Percentiles rank a stretch among this genome's conserved stretches.
phyloP scores from a whole-genome alignment of 768 basidiomycete species.

The Macrolepiota albuminosa region DNA sequence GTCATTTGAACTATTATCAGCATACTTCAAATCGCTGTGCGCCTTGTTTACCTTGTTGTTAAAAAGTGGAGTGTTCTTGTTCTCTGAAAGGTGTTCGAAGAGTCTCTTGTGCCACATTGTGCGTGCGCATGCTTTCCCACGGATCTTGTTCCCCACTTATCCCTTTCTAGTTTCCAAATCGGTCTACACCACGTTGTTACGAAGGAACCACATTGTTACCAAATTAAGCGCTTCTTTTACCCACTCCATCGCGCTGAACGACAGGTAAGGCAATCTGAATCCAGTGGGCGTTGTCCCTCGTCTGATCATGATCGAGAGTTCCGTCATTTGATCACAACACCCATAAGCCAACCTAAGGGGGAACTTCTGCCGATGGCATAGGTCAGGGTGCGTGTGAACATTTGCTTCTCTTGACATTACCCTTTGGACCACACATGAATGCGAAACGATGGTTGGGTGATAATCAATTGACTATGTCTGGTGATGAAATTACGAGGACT shows the following conservation, averaged over 20 bases:
- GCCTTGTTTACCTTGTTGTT: slow-evolving; percentile 10
- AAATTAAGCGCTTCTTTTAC: slow-evolving; percentile 2
- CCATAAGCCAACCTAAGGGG: not conserved
- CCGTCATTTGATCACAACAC: slow-evolving; percentile 10
- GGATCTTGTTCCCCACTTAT: slow-evolving; percentile 7
- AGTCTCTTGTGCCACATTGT: not conserved
- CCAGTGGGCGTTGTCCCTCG: not conserved
- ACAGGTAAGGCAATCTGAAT: slow-evolving; percentile 3
- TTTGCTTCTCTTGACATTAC: not conserved
- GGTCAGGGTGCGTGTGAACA: slow-evolving; percentile 2
- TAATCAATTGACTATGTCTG: not conserved
- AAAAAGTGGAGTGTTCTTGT: slow-evolving; percentile 2
- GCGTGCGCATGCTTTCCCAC: not conserved
- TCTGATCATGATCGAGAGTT: slow-evolving; percentile 17
- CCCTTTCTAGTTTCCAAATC: not conserved
- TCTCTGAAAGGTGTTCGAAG: slow-evolving; percentile 1
- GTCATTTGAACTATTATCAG: not conserved
- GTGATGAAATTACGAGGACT: not conserved
- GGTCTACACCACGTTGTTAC: slow-evolving; percentile 13
- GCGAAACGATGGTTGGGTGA: not conserved
- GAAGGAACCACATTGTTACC: slow-evolving; percentile 9
- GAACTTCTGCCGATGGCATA: not conserved
- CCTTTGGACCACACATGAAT: not conserved
- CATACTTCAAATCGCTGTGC: not conserved
- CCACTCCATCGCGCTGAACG: not conserved